Evolutionary conservation across 2,329 filamentous ascomycete species (phyloP), one percentile per base, ranked within the genome.

Genomic region (Botrytis squamosa): DNA sequence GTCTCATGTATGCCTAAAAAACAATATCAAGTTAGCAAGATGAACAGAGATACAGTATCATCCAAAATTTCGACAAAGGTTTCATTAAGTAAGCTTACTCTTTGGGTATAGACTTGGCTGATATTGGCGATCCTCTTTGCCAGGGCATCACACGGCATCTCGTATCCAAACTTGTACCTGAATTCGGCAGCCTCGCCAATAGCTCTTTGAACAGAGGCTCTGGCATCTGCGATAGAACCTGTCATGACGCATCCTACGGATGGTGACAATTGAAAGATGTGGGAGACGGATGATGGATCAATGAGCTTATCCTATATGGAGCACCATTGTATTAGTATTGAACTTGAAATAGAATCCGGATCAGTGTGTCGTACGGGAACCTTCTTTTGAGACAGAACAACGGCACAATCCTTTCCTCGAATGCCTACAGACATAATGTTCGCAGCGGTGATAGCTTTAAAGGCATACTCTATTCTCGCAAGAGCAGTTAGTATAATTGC

Each of bases 381-480:
- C 87, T 99, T 99, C 91, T 99, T 99, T 86, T 99, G 96, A 76
- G 96, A 98, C 83, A 99, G 87, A 71, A 99, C 93, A 63, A 99
- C 96, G 49, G 96, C 96, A 81, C 95, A 98, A 86, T 96, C 90
- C 88, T 99, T 99, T 84, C 96, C 96, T 82, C 94, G 90, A 79
- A 99, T 90, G 80, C 96, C 96, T 83, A 99, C 90, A 75, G 96
- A 96, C 88, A 97, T 99, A 86, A 99, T 98, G 85, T 98, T 98
- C 79, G 96, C 96, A 75, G 96, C 95, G 79, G 96, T 99, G 85
- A 99, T 99, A 74, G 96, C 96, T 88, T 99, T 99, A 91, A 99
- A 99, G 80, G 96, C 96, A 95, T 99, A 99, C 89, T 99, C 96
- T 98, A 83, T 80, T 77, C 59, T 74, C 74, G 70, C 49, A 63